Base-by-base conservation (phyloP, 225 moss, liverwort and hornwort genomes). In the Straminergon stramineum region DNA sequence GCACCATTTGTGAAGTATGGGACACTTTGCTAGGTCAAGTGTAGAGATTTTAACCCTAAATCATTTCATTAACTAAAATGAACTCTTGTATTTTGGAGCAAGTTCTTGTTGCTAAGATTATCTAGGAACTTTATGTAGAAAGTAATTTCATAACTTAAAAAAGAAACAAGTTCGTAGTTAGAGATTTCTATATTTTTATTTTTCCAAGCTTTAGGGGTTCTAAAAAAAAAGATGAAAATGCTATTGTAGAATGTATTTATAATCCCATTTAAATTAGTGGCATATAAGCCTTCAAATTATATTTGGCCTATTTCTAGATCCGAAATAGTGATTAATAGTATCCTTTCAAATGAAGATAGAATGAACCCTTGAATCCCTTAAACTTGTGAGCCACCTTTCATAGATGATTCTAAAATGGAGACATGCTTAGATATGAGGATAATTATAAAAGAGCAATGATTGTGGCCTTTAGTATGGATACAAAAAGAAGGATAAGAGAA, bases 401-500 rank as follows among this genome's bases (percentile, higher is more conserved):
- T 0, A 53, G 8, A 77, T 34, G 11, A 20, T 34, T 7, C 0
- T 76, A 8, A 21, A 32, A 52, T 52, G 0, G 3, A 52, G 2
- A 32, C 20, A 13, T 32, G 32, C 8, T 13, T 52, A 2, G 4
- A 34, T 53, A 34, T 2, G 1, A 14, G 3, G 14, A 34, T 35
- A 35, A 1, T 53, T 2, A 1, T 34, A 22, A 34, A 34, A 19
- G 20, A 77, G 0, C 35, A 22, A 34, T 0, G 0, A 53, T 34
- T 21, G 13, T 34, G 6, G 1, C 75, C 11, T 52, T 76, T 76
- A 52, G 13, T 12, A 32, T 11, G 0, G 7, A 13, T 75, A 75
- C 4, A 13, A 75, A 51, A 19, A 70, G 39, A 14, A 1, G 23
- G 7, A 39, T 39, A 39, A 14, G 23, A 23, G 2, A 8, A 39